A percentile compares a stretch with the other conserved stretches of the same genome.
Evolutionary conservation across 306 rosid species (phyloP).

Genomic region (Casuarina glauca): DNA sequence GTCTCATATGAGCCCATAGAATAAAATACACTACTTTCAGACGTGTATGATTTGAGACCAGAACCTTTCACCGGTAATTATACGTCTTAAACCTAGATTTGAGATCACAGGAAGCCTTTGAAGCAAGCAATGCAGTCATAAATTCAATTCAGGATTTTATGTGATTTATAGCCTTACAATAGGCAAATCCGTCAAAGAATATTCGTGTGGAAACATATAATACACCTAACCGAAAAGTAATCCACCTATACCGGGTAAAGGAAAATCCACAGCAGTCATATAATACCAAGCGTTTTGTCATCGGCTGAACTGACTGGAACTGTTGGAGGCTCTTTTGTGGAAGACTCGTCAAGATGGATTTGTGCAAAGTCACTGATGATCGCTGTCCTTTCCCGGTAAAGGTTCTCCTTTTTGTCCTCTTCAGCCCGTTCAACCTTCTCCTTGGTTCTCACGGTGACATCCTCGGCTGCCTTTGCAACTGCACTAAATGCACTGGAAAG

Average conservation of each 20-base stretch:
- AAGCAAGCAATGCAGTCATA: neutral
- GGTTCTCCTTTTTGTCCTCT: slow-evolving; percentile 50
- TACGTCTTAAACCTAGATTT: neutral
- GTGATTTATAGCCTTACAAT: neutral
- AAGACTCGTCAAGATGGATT: slow-evolving; percentile 49
- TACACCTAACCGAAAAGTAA: slow-evolving; percentile 22
- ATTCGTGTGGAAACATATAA: slow-evolving; percentile 8
- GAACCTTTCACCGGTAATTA: neutral
- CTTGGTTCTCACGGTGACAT: slow-evolving; percentile 56
- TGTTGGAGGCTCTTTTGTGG: slow-evolving; percentile 40
- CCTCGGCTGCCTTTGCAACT: slow-evolving; percentile 65
- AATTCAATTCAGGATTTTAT: neutral
- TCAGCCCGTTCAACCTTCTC: slow-evolving; percentile 69
- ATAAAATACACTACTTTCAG: neutral
- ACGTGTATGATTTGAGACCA: neutral
- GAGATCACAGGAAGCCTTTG: neutral
- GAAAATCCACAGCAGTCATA: slow-evolving; percentile 24
- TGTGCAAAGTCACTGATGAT: slow-evolving; percentile 40
- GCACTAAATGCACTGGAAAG: slow-evolving; percentile 53
- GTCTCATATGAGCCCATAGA: neutral
- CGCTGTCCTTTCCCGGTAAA: slow-evolving; percentile 39
- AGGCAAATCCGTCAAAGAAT: neutral
- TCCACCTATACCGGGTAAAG: slow-evolving; percentile 14
- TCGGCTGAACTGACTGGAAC: slow-evolving; percentile 59
- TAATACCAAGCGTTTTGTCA: slow-evolving; percentile 34